Evolutionary conservation across 306 rosid genomes (phyloP).

Genomic region (Quillaja saponaria): DNA sequence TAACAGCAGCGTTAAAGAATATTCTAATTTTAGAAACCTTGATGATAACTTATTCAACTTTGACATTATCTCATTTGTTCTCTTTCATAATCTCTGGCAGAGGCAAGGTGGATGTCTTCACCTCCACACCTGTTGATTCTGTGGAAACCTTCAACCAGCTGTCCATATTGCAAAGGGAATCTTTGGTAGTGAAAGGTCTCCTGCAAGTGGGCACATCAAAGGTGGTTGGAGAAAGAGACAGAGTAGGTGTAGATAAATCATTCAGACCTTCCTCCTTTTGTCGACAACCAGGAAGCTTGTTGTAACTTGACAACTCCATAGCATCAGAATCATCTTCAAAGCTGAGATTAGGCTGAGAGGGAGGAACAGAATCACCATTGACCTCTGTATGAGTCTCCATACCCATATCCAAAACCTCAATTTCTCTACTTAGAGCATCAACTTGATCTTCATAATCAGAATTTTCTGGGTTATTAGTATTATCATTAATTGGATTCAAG

Average conservation of each 20-base stretch:
- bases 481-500: conserved; percentile 27
- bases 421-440: conserved; percentile 51
- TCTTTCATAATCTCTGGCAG: conserved; percentile 29
- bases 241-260: conserved; percentile 14
- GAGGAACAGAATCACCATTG: conserved; percentile 32
- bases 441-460: conserved; percentile 40
- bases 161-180: conserved; percentile 55
- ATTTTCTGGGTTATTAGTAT: conserved; percentile 28
- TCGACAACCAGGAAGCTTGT: conserved; percentile 30
- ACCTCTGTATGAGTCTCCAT: conserved; percentile 29
- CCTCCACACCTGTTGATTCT: conserved; percentile 38
- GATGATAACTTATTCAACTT: background rate
- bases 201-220: conserved; percentile 31
- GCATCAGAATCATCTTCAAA: conserved; percentile 34
- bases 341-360: conserved; percentile 30
- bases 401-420: conserved; percentile 44
- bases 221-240: conserved; percentile 30
- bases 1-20: conserved; percentile 17
- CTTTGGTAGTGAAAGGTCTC: conserved; percentile 46
- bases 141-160: conserved; percentile 26
- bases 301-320: conserved; percentile 28
- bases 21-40: background rate
- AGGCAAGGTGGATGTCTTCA: conserved; percentile 29
- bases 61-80: conserved; percentile 33
- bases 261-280: conserved; percentile 24